These are phyloP conservation scores for Trichoderma hamatum DNA, from an alignment of 2,329 filamentous ascomycete genomes.

Conservation along the genomic window DNA sequence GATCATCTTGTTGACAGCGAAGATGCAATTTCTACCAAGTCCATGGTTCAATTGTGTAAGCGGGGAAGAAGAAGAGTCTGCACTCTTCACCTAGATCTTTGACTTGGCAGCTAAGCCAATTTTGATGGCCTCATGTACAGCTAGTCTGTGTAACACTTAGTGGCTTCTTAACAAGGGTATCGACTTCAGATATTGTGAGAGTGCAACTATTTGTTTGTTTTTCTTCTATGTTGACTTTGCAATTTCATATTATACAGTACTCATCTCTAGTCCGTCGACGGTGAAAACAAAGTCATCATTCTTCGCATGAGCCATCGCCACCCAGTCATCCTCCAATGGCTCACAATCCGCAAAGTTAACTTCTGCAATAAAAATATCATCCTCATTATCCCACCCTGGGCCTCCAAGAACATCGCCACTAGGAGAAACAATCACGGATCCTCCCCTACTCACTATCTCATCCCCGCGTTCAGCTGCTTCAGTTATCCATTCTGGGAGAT, in stretches of 20 bases:
- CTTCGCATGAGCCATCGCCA: neutral
- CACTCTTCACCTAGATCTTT: neutral
- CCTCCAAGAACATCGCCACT: neutral
- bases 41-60: neutral
- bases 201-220: neutral
- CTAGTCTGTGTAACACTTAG: too few relatives aligned
- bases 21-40: neutral
- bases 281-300: neutral
- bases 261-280: neutral
- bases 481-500: slow-evolving; percentile 2
- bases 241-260: neutral
- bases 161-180: neutral
- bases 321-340: neutral
- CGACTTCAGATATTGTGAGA: neutral
- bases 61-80: neutral
- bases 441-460: slow-evolving; percentile 4
- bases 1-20: neutral
- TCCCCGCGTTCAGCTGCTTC: neutral
- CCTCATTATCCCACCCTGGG: neutral
- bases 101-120: neutral
- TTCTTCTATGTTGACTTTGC: too few relatives aligned
- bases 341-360: slow-evolving; percentile 7
- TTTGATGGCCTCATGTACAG: neutral
- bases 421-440: slow-evolving; percentile 7
- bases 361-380: neutral